Conservation (phyloP, 2,329 filamentous ascomycete species). For the Graphiopsis chlorocephala region DNA sequence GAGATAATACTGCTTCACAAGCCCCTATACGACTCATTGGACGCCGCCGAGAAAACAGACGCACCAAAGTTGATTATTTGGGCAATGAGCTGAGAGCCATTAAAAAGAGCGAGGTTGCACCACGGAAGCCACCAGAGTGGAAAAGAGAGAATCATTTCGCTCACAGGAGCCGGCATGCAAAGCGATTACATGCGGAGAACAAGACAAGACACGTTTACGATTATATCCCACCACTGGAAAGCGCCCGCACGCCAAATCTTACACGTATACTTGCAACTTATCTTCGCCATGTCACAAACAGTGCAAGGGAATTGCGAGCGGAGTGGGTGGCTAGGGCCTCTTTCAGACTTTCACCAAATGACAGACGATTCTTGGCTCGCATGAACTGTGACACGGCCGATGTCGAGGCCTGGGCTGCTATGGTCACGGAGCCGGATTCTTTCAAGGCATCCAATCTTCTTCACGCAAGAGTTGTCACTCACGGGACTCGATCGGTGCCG, state of each 20-base stretch:
- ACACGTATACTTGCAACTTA: slow-evolving; percentile 21
- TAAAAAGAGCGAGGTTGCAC: not conserved
- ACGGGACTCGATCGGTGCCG: slow-evolving; percentile 34
- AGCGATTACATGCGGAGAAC: not conserved
- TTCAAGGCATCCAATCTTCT: slow-evolving; percentile 24
- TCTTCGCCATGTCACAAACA: slow-evolving; percentile 17
- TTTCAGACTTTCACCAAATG: slow-evolving; percentile 8
- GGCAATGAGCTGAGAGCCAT: not conserved
- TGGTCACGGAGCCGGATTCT: slow-evolving; percentile 21
- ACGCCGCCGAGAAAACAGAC: not conserved
- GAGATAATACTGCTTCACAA: not conserved
- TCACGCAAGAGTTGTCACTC: not conserved
- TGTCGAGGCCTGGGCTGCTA: slow-evolving; percentile 26
- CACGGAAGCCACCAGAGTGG: not conserved
- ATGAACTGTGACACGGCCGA: slow-evolving; percentile 24
- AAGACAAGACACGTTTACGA: slow-evolving; percentile 14
- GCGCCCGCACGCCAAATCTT: slow-evolving; percentile 13
- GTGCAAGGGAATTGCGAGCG: not conserved
- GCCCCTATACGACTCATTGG: not conserved
- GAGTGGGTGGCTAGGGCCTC: not conserved
- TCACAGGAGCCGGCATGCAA: not conserved
- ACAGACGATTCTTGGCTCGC: slow-evolving; percentile 18
- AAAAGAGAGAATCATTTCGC: not conserved
- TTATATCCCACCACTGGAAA: not conserved
- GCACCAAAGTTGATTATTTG: slow-evolving; percentile 8